phyloP scores from a whole-genome alignment of 2,329 filamentous ascomycete species.

The Pseudogymnoascus sp. region DNA sequence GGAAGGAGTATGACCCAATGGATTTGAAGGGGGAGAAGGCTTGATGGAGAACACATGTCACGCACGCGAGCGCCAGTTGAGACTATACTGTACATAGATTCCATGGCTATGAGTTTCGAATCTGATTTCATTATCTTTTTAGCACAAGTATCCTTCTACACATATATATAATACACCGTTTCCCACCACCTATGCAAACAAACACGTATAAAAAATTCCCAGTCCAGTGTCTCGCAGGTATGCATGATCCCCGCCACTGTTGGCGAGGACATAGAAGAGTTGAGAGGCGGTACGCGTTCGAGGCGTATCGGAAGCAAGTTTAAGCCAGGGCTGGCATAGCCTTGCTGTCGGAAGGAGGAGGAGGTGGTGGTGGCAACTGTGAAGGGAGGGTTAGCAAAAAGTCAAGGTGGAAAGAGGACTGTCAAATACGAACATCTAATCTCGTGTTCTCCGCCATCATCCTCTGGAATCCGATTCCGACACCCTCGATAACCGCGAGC shows the following conservation, averaged over 20 bases:
- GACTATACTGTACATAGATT: not conserved
- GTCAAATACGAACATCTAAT: conserved; percentile 44
- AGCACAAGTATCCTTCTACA: not conserved
- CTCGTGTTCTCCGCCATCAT: conserved; percentile 87
- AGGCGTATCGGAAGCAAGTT: not conserved
- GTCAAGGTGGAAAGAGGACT: not conserved
- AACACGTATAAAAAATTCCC: conserved; percentile 6
- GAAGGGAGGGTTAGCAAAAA: not conserved
- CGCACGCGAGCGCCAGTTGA: not conserved
- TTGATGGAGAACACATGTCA: not conserved
- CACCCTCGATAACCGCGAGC: conserved; percentile 92
- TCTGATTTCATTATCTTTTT: conserved; percentile 6
- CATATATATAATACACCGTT: conserved; percentile 6
- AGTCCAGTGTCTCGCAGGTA: not conserved
- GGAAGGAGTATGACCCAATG: conserved; percentile 24
- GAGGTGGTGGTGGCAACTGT: conserved; percentile 2
- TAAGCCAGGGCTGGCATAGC: conserved; percentile 4
- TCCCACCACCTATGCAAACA: conserved; percentile 7
- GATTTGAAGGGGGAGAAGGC: conserved; percentile 22
- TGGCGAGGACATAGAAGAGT: conserved; percentile 2
- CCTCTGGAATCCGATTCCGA: conserved; percentile 89
- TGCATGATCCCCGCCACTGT: not conserved
- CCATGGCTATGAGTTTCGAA: not conserved
- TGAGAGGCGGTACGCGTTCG: conserved; percentile 1
- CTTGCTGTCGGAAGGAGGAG: conserved; percentile 6